Percentiles rank a stretch among this genome's conserved stretches.
phyloP scores from a whole-genome alignment of 495 filamentous ascomycete genomes.

The Cercophora newfieldiana region DNA sequence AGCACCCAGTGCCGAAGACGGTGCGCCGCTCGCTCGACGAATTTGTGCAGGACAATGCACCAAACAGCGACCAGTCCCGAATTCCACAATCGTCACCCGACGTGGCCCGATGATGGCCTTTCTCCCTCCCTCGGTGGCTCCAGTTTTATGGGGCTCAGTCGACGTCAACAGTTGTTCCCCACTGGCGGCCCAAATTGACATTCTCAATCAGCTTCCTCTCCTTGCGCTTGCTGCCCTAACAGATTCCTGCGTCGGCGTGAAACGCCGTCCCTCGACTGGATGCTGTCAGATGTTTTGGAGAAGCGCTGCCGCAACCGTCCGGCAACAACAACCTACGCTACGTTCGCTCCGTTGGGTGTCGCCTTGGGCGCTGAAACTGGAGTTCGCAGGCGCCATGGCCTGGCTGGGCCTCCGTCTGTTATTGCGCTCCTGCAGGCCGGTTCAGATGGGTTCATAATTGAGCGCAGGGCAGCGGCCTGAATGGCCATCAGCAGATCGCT shows the following conservation, averaged over 20 bases:
- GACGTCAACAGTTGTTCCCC: not conserved
- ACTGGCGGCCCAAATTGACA: not conserved
- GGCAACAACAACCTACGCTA: not conserved
- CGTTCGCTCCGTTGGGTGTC: conserved; percentile 2
- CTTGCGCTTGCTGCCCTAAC: not conserved
- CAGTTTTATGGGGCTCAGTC: not conserved
- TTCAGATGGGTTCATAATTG: conserved; percentile 31
- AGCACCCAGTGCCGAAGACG: conserved; percentile 38
- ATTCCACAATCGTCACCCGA: conserved; percentile 31
- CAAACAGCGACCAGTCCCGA: conserved; percentile 10
- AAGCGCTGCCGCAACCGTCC: not conserved
- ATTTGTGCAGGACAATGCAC: conserved; percentile 21
- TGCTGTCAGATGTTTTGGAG: not conserved
- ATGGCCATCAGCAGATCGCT: conserved; percentile 27
- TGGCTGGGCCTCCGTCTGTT: conserved; percentile 25
- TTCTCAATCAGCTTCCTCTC: not conserved
- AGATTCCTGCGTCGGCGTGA: not conserved
- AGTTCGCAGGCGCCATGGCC: conserved; percentile 24
- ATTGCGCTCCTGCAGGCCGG: conserved; percentile 28
- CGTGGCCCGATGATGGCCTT: conserved; percentile 28
- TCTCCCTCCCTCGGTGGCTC: not conserved
- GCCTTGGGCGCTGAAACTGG: conserved; percentile 30
- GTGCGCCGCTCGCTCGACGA: conserved; percentile 22
- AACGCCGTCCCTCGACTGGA: not conserved
- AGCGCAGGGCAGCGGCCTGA: conserved; percentile 28